Conservation (phyloP, 202 grass and related monocot genomes). For the Panicum hallii region DNA sequence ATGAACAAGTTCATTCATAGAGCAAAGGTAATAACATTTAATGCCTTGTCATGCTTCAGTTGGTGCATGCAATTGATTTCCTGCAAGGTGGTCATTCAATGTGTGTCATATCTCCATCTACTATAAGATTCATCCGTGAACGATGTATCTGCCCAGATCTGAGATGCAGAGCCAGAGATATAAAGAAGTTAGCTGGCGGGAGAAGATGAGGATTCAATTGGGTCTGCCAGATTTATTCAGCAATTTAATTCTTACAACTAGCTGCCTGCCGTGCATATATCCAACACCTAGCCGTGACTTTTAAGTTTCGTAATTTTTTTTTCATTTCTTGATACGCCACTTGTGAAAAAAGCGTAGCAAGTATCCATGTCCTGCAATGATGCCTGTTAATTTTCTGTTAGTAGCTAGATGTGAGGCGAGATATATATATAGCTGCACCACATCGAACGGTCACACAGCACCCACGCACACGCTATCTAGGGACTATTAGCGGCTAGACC, state of each 20-base stretch:
- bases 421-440: background rate
- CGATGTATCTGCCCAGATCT: background rate
- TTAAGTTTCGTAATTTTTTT: no score
- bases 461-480: background rate
- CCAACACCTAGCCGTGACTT: background rate
- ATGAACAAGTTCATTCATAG: no score
- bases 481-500: background rate
- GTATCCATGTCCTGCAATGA: background rate
- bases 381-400: background rate
- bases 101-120: no score
- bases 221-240: background rate
- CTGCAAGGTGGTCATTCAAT: conserved; percentile 5
- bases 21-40: no score
- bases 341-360: background rate
- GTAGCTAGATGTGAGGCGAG: background rate
- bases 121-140: background rate
- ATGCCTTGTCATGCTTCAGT: background rate
- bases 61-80: background rate
- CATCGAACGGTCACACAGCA: background rate
- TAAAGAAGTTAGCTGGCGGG: background rate
- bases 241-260: conserved; percentile 4
- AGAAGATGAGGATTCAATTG: background rate
- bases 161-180: background rate
- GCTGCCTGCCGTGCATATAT: background rate
- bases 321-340: no score